A percentile compares a stretch with the other conserved stretches of the same genome.
Evolutionary conservation across 768 basidiomycete species (phyloP).

Genomic region (Dioszegia hungarica): DNA sequence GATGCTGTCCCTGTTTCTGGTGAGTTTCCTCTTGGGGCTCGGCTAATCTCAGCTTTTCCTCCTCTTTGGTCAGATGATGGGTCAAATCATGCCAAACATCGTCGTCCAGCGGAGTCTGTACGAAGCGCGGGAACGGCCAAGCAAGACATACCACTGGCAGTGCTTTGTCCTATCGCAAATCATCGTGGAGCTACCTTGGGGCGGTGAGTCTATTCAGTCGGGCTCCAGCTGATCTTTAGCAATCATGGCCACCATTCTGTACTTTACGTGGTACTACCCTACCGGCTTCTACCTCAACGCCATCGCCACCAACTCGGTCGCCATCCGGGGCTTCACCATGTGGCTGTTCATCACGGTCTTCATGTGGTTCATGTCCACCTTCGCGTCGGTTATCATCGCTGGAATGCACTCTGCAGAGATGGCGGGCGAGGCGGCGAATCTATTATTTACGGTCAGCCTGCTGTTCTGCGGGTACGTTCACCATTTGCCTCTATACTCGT

Average conservation of each 20-base stretch:
- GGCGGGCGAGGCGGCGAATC: conserved; percentile 51
- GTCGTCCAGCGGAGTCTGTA: conserved; percentile 46
- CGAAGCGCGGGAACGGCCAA: conserved; percentile 48
- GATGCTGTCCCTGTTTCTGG: too few species aligned
- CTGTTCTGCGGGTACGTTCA: conserved; percentile 51
- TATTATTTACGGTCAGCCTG: conserved; percentile 52
- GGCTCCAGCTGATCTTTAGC: conserved; percentile 7
- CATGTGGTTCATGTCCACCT: conserved; percentile 50
- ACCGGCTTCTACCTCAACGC: conserved; percentile 52
- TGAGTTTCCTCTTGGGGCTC: conserved; percentile 48
- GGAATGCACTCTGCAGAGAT: conserved; percentile 50
- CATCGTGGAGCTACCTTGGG: conserved; percentile 38
- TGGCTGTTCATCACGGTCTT: conserved; percentile 48
- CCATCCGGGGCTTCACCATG: conserved; percentile 51
- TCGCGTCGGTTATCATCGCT: conserved; percentile 50
- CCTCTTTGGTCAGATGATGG: conserved; percentile 47
- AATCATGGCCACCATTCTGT: conserved; percentile 40
- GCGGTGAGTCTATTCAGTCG: conserved; percentile 7
- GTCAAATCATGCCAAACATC: conserved; percentile 49
- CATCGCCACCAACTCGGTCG: conserved; percentile 43
- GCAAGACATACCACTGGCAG: conserved; percentile 49
- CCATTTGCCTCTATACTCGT: not conserved
- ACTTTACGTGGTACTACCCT: conserved; percentile 50
- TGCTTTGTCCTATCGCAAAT: conserved; percentile 49
- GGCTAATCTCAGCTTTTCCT: conserved; percentile 46